A percentile compares a stretch with the other conserved stretches of the same genome.
phyloP scores from a whole-genome alignment of 345 rosid species.

The Carallia brachiata region DNA sequence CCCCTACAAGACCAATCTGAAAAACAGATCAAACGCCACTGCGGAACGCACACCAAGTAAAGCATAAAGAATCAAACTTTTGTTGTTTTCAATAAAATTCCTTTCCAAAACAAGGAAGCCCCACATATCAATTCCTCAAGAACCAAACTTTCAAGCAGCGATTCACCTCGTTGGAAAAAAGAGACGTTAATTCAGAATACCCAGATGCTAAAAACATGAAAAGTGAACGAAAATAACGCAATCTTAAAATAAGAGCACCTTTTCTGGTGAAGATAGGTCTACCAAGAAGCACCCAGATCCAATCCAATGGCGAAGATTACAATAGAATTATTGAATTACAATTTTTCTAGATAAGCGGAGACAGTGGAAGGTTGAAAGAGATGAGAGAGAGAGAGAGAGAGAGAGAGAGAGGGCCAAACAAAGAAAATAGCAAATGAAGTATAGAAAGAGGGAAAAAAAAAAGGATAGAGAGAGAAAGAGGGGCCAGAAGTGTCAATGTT shows the following conservation, averaged over 20 bases:
- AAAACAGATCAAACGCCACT: conserved; percentile 38
- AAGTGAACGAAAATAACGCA: conserved; percentile 2
- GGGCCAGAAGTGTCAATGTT: conserved; percentile 25
- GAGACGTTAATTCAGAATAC: conserved; percentile 8
- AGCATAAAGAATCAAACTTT: conserved; percentile 3
- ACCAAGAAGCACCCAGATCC: conserved; percentile 51
- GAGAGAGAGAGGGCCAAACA: conserved; percentile 15
- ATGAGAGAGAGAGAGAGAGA: conserved; percentile 22
- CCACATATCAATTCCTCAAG: conserved; percentile 1
- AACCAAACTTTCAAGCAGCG: conserved; percentile 8
- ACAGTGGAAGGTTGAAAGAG: conserved; percentile 23
- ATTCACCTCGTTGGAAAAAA: conserved; percentile 14
- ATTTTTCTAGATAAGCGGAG: conserved; percentile 25
- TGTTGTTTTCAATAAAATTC: conserved; percentile 4
- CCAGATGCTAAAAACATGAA: conserved; percentile 17
- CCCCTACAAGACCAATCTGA: not conserved
- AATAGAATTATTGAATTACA: conserved; percentile 7
- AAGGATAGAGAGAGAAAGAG: conserved; percentile 26
- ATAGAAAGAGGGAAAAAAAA: not conserved
- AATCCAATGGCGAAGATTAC: conserved; percentile 29
- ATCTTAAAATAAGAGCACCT: not conserved
- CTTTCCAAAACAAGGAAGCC: not conserved
- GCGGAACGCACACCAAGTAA: conserved; percentile 4
- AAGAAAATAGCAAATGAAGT: not conserved
- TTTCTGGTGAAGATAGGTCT: conserved; percentile 24